Percentiles rank a stretch among this genome's conserved stretches.
phyloP scores from a whole-genome alignment of 495 filamentous ascomycete genomes.

The Apodospora peruviana region DNA sequence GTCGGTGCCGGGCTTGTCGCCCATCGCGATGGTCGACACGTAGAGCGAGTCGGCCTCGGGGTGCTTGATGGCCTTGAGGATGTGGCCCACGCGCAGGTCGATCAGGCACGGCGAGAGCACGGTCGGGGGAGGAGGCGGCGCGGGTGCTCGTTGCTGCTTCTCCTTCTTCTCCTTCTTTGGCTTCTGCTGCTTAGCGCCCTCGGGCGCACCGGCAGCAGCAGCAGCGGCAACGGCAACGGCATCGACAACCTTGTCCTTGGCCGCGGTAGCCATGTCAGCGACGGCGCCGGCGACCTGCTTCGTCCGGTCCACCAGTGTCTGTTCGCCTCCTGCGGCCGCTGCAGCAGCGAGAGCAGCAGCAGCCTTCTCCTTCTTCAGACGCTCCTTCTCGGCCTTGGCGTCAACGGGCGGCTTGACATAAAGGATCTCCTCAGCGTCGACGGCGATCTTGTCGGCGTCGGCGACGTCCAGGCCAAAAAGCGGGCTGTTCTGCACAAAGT shows the following conservation, averaged over 20 bases:
- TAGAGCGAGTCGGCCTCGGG: slow-evolving; percentile 94
- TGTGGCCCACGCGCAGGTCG: slow-evolving; percentile 93
- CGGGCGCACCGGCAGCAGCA: slow-evolving; percentile 18
- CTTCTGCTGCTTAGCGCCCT: slow-evolving; percentile 20
- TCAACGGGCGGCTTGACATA: slow-evolving; percentile 78
- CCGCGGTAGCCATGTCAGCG: slow-evolving; percentile 43
- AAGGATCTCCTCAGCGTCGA: slow-evolving; percentile 74
- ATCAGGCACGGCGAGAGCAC: slow-evolving; percentile 79
- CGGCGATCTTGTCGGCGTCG: slow-evolving; percentile 70
- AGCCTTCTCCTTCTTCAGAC: slow-evolving; percentile 80
- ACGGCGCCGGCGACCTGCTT: slow-evolving; percentile 42
- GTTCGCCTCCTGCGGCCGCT: slow-evolving; percentile 31
- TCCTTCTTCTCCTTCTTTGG: slow-evolving; percentile 46
- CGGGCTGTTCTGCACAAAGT: slow-evolving; percentile 88
- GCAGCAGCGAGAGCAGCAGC: slow-evolving; percentile 34
- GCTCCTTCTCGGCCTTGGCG: slow-evolving; percentile 83
- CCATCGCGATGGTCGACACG: slow-evolving; percentile 94
- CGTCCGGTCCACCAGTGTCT: slow-evolving; percentile 46
- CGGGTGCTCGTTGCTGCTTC: slow-evolving; percentile 76
- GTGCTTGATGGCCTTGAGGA: slow-evolving; percentile 89
- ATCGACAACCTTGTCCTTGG: slow-evolving; percentile 26
- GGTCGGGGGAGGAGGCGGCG: slow-evolving; percentile 58
- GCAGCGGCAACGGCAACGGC: slow-evolving; percentile 10
- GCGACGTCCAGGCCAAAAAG: slow-evolving; percentile 67
- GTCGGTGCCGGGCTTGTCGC: slow-evolving; percentile 77